Evolutionary conservation across 139 green algal genomes (phyloP).

Genomic region (Micromonas commoda): DNA sequence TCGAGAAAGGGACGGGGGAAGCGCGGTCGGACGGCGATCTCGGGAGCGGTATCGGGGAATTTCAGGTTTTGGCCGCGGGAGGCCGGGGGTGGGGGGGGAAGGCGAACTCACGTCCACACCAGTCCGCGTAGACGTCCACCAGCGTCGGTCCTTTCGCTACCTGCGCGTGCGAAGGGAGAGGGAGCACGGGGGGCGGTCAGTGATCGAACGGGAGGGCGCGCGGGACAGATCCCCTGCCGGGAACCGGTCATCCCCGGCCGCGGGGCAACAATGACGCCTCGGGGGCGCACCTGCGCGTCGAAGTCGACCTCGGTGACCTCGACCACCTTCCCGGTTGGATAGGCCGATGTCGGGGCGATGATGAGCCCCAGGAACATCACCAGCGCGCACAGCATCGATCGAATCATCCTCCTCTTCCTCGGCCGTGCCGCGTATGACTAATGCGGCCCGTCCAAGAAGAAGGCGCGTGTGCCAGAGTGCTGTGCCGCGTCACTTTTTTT

Average conservation of each 20-base stretch:
- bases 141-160: slow-evolving; percentile 4
- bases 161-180: background rate
- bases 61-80: too few relatives aligned
- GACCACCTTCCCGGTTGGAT: background rate
- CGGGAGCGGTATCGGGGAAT: too few relatives aligned
- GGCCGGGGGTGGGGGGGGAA: too few relatives aligned
- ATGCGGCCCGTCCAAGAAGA: background rate
- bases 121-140: slow-evolving; percentile 21
- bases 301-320: slow-evolving; percentile 21
- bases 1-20: background rate
- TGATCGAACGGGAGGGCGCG: background rate
- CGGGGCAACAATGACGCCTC: background rate
- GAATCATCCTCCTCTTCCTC: too few relatives aligned
- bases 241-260: background rate
- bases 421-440: too few relatives aligned
- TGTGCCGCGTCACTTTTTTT: too few relatives aligned
- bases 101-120: slow-evolving; percentile 8
- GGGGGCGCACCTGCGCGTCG: background rate
- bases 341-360: background rate
- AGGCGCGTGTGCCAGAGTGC: too few relatives aligned
- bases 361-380: background rate
- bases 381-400: background rate
- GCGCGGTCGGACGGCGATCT: too few relatives aligned
- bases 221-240: background rate
- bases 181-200: background rate